phyloP scores from a whole-genome alignment of 2,329 filamentous ascomycete species.

The Meredithiella fracta region DNA sequence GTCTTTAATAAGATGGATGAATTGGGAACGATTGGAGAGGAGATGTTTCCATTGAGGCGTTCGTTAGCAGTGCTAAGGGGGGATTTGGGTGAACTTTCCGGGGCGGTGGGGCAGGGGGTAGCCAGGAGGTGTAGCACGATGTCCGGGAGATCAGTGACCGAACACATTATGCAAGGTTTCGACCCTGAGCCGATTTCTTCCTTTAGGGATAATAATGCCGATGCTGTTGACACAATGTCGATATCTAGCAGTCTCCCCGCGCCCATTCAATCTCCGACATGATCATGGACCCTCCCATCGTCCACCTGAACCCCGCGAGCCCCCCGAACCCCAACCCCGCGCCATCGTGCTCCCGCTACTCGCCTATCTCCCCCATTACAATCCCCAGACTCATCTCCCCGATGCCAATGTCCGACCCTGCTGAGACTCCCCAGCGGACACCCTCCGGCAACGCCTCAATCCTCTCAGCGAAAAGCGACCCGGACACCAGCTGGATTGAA shows the following conservation, averaged over 20 bases:
- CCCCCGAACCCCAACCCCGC: background rate
- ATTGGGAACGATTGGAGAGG: no score
- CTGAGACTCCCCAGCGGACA: background rate
- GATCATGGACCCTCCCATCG: conserved; percentile 9
- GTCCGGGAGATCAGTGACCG: background rate
- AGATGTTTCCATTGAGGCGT: no score
- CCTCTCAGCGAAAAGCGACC: conserved; percentile 7
- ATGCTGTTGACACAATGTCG: conserved; percentile 8
- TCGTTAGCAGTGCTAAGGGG: no score
- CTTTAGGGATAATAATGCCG: background rate
- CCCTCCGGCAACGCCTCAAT: background rate
- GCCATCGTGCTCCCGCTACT: background rate
- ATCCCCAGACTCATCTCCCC: background rate
- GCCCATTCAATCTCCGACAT: conserved; percentile 1
- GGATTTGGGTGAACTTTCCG: no score
- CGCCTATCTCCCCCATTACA: background rate
- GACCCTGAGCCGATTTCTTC: background rate
- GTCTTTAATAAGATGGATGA: no score
- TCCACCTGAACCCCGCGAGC: conserved; percentile 4
- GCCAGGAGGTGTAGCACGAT: background rate
- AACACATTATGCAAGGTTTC: background rate
- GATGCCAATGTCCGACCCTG: background rate
- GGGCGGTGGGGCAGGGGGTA: no score
- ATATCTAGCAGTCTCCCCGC: no score
- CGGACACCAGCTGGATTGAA: conserved; percentile 25